Conservation (phyloP, 2,329 filamentous ascomycete genomes). For the Colletotrichum sp. region DNA sequence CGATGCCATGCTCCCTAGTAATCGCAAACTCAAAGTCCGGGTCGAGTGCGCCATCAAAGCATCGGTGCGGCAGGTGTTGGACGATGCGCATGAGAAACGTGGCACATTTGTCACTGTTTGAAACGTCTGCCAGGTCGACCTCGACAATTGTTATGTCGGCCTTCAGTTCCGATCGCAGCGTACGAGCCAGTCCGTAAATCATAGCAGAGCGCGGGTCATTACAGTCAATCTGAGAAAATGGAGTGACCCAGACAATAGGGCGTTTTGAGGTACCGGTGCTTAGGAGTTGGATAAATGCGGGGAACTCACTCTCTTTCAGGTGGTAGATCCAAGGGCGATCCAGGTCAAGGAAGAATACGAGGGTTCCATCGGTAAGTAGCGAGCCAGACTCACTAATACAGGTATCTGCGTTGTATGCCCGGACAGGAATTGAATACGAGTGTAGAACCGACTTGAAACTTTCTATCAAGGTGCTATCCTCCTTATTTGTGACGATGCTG, state of each 20-base stretch:
- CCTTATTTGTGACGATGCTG: neutral
- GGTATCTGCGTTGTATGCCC: neutral
- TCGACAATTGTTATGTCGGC: constrained; percentile 33
- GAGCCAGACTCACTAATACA: neutral
- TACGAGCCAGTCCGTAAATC: neutral
- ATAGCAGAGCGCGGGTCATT: neutral
- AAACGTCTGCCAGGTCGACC: constrained; percentile 16
- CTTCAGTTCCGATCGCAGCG: constrained; percentile 29
- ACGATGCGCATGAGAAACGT: neutral
- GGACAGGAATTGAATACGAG: neutral
- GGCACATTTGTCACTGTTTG: neutral
- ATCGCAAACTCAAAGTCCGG: neutral
- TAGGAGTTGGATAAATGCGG: neutral
- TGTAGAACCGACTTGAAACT: neutral
- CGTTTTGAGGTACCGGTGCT: neutral
- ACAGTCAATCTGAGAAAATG: neutral
- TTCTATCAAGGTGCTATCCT: neutral
- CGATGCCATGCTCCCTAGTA: neutral
- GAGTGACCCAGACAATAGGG: neutral
- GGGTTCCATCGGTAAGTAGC: neutral
- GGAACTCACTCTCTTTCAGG: neutral
- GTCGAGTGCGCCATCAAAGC: neutral
- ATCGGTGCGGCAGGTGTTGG: neutral
- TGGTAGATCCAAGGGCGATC: neutral
- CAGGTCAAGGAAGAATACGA: neutral